Evolutionary conservation across 225 moss, liverwort and hornwort genomes (phyloP).

Genomic region (Bryoerythrophyllum caledonicum): DNA sequence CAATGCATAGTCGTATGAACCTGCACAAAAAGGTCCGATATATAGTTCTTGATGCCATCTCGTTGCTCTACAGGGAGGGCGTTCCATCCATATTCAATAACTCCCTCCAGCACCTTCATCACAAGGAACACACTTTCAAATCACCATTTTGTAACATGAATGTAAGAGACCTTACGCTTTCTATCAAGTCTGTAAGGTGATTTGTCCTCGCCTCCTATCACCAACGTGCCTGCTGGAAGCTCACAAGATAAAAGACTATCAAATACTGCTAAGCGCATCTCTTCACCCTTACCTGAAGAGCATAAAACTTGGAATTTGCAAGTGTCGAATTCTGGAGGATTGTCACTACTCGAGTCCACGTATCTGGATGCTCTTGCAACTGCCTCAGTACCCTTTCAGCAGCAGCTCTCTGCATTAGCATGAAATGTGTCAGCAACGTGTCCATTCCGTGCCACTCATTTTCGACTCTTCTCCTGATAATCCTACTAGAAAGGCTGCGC

Average conservation of each 20-base stretch:
- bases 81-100: slow-evolving; percentile 99
- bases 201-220: too few relatives aligned
- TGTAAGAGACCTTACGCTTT: not conserved
- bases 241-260: not conserved
- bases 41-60: slow-evolving; percentile 98
- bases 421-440: not conserved
- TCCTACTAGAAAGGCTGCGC: slow-evolving; percentile 64
- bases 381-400: slow-evolving; percentile 98
- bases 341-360: slow-evolving; percentile 96
- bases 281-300: slow-evolving; percentile 69
- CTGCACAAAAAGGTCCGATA: slow-evolving; percentile 99
- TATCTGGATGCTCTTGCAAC: slow-evolving; percentile 96
- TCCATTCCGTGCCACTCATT: too few relatives aligned
- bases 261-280: not conserved
- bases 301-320: slow-evolving; percentile 96
- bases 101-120: slow-evolving; percentile 89
- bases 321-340: slow-evolving; percentile 87
- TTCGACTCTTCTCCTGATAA: not conserved
- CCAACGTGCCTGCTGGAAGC: too few relatives aligned
- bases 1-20: slow-evolving; percentile 51
- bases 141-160: not conserved
- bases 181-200: not conserved
- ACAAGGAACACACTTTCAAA: slow-evolving; percentile 12
- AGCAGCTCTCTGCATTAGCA: slow-evolving; percentile 77
- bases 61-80: slow-evolving; percentile 97